These are phyloP conservation scores for Alternaria ethzedia DNA, from an alignment of 2,329 filamentous ascomycete genomes.

Conservation along the genomic window DNA sequence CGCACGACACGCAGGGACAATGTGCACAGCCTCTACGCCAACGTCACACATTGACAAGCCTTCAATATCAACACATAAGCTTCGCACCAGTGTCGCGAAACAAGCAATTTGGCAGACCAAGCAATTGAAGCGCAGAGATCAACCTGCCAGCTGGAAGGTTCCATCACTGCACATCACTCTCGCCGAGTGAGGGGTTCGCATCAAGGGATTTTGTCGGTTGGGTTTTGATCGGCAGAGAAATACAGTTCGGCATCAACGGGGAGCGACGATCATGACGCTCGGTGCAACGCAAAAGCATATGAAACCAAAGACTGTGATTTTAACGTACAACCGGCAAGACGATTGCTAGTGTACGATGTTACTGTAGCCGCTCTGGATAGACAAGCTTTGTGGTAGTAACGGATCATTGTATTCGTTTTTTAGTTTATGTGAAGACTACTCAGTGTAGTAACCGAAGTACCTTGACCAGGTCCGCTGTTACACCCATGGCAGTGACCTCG, in stretches of 20 bases:
- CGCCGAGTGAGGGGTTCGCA: neutral
- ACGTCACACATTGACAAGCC: neutral
- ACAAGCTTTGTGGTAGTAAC: neutral
- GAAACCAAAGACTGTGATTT: neutral
- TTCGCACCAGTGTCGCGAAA: neutral
- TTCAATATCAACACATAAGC: neutral
- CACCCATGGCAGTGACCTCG: slow-evolving; percentile 97
- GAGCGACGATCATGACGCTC: neutral
- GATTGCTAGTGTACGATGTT: neutral
- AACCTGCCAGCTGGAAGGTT: neutral
- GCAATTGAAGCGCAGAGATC: neutral
- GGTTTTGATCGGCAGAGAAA: neutral
- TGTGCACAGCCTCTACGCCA: neutral
- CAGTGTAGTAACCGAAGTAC: slow-evolving; percentile 74
- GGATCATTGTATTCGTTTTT: neutral
- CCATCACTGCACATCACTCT: neutral
- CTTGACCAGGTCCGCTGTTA: slow-evolving; percentile 92
- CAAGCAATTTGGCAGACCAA: neutral
- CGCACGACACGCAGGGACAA: neutral
- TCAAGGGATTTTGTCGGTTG: neutral
- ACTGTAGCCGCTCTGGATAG: neutral
- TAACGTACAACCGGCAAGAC: neutral
- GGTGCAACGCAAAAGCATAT: neutral
- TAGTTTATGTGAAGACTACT: neutral
- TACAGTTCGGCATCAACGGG: neutral